Conservation (phyloP, 2,329 filamentous ascomycete species). For the Fonsecaea monophora region DNA sequence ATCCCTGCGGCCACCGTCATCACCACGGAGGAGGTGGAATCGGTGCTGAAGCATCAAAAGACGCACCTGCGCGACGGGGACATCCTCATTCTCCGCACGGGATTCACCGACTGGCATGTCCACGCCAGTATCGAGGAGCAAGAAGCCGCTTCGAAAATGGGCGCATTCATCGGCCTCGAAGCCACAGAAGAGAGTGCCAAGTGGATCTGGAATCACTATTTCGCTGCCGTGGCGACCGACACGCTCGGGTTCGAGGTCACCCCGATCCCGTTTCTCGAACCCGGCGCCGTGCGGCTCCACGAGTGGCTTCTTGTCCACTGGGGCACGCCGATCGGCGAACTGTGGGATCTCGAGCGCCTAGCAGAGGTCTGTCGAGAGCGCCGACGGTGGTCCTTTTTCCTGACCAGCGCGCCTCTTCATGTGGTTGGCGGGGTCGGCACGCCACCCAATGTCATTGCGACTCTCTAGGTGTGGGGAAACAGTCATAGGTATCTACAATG, state of each 20-base stretch:
- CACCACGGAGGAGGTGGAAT: constrained; percentile 30
- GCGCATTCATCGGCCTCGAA: constrained; percentile 39
- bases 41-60: constrained; percentile 25
- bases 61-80: constrained; percentile 34
- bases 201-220: constrained; percentile 45
- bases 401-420: constrained; percentile 47
- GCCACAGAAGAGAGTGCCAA: constrained; percentile 41
- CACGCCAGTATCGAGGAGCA: not conserved
- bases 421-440: constrained; percentile 34
- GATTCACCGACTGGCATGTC: constrained; percentile 31
- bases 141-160: not conserved
- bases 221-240: constrained; percentile 44
- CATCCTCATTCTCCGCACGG: constrained; percentile 37
- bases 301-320: constrained; percentile 38
- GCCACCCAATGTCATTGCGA: constrained; percentile 34
- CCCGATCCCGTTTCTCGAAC: not conserved
- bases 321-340: constrained; percentile 39
- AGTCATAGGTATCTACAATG: too few relatives aligned
- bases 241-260: constrained; percentile 40
- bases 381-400: constrained; percentile 54
- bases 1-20: constrained; percentile 47
- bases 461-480: constrained; percentile 23
- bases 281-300: constrained; percentile 8
- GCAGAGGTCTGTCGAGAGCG: constrained; percentile 44
- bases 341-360: constrained; percentile 49